Base-by-base conservation (phyloP, 1,284 basidiomycete genomes). In the Somion occarium region DNA sequence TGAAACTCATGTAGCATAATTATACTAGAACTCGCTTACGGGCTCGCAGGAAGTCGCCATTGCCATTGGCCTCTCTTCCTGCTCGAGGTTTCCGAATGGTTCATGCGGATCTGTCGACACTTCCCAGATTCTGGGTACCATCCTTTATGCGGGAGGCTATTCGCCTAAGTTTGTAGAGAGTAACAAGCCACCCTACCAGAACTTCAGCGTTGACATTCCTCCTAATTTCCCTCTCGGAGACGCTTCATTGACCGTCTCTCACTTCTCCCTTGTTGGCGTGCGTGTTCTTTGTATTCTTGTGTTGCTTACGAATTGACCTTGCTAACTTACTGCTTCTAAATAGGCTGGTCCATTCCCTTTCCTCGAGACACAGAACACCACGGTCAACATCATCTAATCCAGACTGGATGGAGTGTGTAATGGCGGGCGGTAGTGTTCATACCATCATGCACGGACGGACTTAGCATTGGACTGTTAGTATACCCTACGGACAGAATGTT, bases 151-250 rank as follows among this genome's bases (percentile, higher is more conserved):
- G 15, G 78, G 79, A 3, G 50, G 59, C 0, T 82, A 69, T 61
- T 53, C 64, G 15, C 78, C 78, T 0, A 44, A 69, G 51, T 65
- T 65, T 53, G 62, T 63, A 13, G 48, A 55, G 23, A 56, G 53
- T 23, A 48, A 59, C 13, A 68, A 69, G 53, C 72, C 71, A 19
- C 75, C 75, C 12, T 67, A 74, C 60, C 69, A 80, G 62, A 80
- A 80, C 61, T 78, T 79, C 56, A 73, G 73, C 3, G 67, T 82
- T n/a, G 63, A 60, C 3, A 61, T 82, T 24, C 78, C 78, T 0
- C 23, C 59, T 3, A 46, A 46, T 26, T 54, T 69, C 38, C 47
- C 55, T 24, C 55, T 63, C 18, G 66, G 73, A 13, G 48, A 51
- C 12, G 72, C 70, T 5, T 67, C 69, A 53, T 59, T 80, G 24